phyloP scores from a whole-genome alignment of 2,329 filamentous ascomycete species.

The Xylariales sp. region DNA sequence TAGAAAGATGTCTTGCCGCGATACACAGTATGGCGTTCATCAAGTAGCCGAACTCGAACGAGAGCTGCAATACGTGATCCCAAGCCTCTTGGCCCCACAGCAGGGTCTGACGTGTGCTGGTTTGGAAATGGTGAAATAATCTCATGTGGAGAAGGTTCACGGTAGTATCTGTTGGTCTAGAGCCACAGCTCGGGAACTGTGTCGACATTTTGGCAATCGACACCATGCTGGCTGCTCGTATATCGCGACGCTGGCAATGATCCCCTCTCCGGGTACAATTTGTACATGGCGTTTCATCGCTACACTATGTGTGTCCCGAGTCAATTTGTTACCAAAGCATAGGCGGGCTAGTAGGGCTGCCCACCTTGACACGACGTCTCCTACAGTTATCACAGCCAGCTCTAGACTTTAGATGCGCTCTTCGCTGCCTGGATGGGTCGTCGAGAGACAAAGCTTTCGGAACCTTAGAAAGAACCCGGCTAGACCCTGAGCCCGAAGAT shows the following conservation, averaged over 20 bases:
- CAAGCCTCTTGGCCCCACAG: slow-evolving; percentile 36
- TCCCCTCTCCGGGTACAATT: slow-evolving; percentile 41
- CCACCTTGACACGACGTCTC: slow-evolving; percentile 44
- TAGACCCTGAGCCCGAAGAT: slow-evolving; percentile 16
- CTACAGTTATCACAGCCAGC: slow-evolving; percentile 43
- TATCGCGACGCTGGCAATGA: slow-evolving; percentile 30
- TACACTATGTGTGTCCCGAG: slow-evolving; percentile 35
- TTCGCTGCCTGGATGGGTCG: slow-evolving; percentile 36
- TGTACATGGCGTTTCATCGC: slow-evolving; percentile 38
- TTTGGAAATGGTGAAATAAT: slow-evolving; percentile 44
- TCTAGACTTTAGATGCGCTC: slow-evolving; percentile 41
- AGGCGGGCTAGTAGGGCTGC: background rate
- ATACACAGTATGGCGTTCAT: slow-evolving; percentile 42
- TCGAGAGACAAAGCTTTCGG: slow-evolving; percentile 37
- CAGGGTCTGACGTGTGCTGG: slow-evolving; percentile 39
- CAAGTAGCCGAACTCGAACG: slow-evolving; percentile 42
- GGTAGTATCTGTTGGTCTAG: slow-evolving; percentile 12
- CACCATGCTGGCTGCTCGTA: background rate
- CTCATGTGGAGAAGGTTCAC: slow-evolving; percentile 40
- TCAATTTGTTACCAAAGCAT: slow-evolving; percentile 2
- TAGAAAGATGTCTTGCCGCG: slow-evolving; percentile 41
- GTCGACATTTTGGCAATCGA: slow-evolving; percentile 10
- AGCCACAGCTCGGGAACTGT: background rate
- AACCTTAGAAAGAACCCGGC: slow-evolving; percentile 35
- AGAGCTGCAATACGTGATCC: slow-evolving; percentile 38